These are phyloP conservation scores for Nakaseomyces glabratus DNA, from an alignment of 1,139 yeast species.

Conservation along the genomic window DNA sequence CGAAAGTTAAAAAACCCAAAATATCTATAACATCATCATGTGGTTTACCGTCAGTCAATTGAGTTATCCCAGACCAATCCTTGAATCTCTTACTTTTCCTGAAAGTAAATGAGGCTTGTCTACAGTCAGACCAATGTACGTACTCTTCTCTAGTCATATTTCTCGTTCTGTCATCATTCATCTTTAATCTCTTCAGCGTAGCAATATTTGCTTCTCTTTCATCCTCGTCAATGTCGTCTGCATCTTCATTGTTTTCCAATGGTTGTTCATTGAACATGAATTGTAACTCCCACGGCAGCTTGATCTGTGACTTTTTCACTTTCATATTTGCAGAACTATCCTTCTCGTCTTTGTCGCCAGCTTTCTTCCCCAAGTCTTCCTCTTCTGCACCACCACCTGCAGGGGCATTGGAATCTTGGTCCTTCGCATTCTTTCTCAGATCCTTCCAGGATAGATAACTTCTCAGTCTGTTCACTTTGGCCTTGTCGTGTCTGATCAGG, in stretches of 20 bases:
- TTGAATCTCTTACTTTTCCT: slow-evolving; percentile 85
- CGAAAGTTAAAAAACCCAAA: slow-evolving; percentile 89
- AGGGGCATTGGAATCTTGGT: slow-evolving; percentile 75
- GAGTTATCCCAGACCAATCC: slow-evolving; percentile 91
- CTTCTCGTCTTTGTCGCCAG: slow-evolving; percentile 35
- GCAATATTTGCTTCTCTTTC: slow-evolving; percentile 87
- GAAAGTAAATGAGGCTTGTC: slow-evolving; percentile 95
- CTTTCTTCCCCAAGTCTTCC: slow-evolving; percentile 34
- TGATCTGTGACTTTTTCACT: slow-evolving; percentile 67
- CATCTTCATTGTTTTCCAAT: slow-evolving; percentile 68
- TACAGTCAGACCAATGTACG: slow-evolving; percentile 97
- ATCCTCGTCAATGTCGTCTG: slow-evolving; percentile 62
- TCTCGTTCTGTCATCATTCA: slow-evolving; percentile 88
- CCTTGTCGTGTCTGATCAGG: slow-evolving; percentile 84
- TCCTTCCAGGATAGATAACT: slow-evolving; percentile 97
- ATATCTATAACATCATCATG: slow-evolving; percentile 96
- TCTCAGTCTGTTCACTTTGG: slow-evolving; percentile 82
- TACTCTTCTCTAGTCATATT: slow-evolving; percentile 95
- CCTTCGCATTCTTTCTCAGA: slow-evolving; percentile 92
- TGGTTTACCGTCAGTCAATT: slow-evolving; percentile 81
- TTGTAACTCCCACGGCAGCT: slow-evolving; percentile 92
- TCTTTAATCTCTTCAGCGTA: slow-evolving; percentile 74
- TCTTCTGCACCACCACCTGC: slow-evolving; percentile 39
- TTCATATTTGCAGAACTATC: slow-evolving; percentile 53
- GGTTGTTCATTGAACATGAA: slow-evolving; percentile 92